Evolutionary conservation across 352 stramenopile species (phyloP).

Genomic region (Pythium folliculosum): DNA sequence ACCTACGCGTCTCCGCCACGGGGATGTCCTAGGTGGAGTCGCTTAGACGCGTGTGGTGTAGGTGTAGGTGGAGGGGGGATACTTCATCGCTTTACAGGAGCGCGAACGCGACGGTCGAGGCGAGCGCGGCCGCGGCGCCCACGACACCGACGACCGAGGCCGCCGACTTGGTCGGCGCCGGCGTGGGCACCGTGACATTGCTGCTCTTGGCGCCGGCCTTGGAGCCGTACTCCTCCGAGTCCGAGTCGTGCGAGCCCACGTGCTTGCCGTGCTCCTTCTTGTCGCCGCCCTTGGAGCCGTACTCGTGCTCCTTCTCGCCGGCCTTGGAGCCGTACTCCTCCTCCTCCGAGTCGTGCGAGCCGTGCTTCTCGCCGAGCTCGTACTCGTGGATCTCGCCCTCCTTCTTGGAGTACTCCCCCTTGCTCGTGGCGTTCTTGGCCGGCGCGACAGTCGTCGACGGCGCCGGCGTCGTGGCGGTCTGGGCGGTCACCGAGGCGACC

Average conservation of each 20-base stretch:
- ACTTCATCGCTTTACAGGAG: conserved; percentile 13
- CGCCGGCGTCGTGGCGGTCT: conserved; percentile 1
- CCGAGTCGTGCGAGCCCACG: conserved; percentile 15
- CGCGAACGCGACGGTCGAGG: conserved; percentile 12
- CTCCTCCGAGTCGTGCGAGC: background rate
- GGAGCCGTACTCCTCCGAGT: conserved; percentile 24
- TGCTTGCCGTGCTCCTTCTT: conserved; percentile 7
- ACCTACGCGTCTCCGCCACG: too few species aligned
- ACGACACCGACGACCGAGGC: conserved; percentile 16
- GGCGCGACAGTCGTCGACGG: conserved; percentile 7
- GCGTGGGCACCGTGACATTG: conserved; percentile 14
- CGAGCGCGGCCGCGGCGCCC: conserved; percentile 8
- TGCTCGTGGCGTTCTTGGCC: conserved; percentile 7
- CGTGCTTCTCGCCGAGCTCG: conserved; percentile 4
- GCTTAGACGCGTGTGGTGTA: too few species aligned
- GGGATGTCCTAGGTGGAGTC: too few species aligned
- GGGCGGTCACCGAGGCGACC: conserved; percentile 19
- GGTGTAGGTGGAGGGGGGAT: too few species aligned
- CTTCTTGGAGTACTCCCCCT: background rate
- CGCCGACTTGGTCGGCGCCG: conserved; percentile 4
- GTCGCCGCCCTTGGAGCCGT: conserved; percentile 12
- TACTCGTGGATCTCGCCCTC: conserved; percentile 12
- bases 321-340: background rate
- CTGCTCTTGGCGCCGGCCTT: conserved; percentile 14
- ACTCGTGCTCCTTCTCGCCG: conserved; percentile 2